Evolutionary conservation across 352 stramenopile genomes (phyloP).

Genomic region (Phytophthora pisi): DNA sequence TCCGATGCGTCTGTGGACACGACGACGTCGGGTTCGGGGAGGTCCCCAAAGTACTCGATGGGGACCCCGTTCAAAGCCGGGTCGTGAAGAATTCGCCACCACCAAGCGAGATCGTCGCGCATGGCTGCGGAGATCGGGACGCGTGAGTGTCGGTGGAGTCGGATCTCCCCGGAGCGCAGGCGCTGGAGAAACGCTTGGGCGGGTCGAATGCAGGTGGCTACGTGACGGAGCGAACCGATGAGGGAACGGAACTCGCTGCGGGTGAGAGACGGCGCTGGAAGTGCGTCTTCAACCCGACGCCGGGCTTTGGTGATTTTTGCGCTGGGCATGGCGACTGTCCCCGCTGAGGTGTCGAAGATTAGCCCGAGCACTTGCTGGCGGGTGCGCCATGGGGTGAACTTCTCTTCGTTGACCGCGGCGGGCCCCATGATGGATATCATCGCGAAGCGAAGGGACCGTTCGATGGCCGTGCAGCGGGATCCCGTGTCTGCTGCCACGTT

Average conservation of each 20-base stretch:
- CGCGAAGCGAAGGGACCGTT: conserved; percentile 13
- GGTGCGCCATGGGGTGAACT: conserved; percentile 19
- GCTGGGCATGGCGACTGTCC: conserved; percentile 9
- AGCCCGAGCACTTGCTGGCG: conserved; percentile 17
- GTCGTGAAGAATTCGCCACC: neutral
- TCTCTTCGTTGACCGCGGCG: conserved; percentile 25
- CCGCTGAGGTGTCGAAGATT: conserved; percentile 10
- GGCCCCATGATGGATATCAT: conserved; percentile 18
- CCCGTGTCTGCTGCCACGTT: conserved; percentile 8
- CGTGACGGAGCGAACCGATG: neutral
- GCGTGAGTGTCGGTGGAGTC: neutral
- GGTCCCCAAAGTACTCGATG: neutral
- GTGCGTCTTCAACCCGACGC: too few relatives aligned
- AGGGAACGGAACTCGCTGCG: neutral
- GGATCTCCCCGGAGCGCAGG: neutral
- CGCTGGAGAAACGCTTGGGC: conserved; percentile 8
- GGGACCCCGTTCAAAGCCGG: neutral
- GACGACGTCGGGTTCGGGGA: neutral
- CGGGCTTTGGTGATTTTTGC: conserved; percentile 4
- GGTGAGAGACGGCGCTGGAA: too few relatives aligned
- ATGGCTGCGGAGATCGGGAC: neutral
- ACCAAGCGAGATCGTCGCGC: neutral
- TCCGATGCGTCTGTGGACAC: conserved; percentile 5
- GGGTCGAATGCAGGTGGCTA: conserved; percentile 1
- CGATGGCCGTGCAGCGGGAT: neutral